These are phyloP conservation scores for Fusarium sp. DNA, from an alignment of 2,329 filamentous ascomycete genomes.

Conservation along the genomic window DNA sequence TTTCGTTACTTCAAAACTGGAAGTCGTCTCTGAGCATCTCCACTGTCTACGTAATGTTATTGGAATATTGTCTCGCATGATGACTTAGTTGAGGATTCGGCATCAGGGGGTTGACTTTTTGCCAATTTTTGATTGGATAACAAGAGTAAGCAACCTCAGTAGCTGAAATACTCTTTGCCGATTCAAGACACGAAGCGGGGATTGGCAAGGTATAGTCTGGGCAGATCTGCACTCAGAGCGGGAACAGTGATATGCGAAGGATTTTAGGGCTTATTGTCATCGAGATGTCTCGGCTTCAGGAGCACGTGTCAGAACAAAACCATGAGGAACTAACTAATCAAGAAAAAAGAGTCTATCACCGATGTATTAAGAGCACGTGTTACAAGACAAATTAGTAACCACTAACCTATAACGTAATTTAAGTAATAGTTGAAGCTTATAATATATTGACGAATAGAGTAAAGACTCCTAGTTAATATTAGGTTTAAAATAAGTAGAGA, in stretches of 20 bases:
- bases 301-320: neutral
- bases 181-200: neutral
- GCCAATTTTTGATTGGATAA: neutral
- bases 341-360: too few species aligned
- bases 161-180: neutral
- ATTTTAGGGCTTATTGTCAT: slow-evolving; percentile 10
- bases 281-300: neutral
- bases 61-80: neutral
- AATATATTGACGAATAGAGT: too few species aligned
- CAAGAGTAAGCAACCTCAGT: neutral
- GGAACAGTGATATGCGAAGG: neutral
- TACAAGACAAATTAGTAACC: neutral
- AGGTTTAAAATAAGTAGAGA: neutral
- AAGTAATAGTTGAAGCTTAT: neutral
- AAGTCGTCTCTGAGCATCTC: neutral
- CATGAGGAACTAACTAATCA: too few species aligned
- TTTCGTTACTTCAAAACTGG: neutral
- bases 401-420: neutral
- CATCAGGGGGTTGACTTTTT: neutral
- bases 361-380: neutral
- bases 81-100: neutral
- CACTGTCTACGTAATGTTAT: neutral
- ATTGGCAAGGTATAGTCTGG: neutral
- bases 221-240: neutral
- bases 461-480: too few species aligned